Base-by-base conservation (phyloP, 2,329 filamentous ascomycete species). In the Tolypocladium ophioglossoides region DNA sequence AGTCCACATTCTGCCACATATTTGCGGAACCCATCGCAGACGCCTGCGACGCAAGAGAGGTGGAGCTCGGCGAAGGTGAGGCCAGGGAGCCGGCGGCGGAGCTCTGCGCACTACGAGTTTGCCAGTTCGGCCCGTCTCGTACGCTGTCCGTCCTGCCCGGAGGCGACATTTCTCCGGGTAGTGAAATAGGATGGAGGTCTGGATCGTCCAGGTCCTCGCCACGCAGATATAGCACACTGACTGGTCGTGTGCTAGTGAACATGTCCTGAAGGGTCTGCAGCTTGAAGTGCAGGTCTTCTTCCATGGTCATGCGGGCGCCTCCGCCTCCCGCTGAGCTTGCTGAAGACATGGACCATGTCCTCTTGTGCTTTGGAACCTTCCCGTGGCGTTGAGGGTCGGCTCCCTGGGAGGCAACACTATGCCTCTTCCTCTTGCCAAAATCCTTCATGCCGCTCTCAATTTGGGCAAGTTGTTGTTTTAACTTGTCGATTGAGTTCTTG, bases 331-430 rank as follows among this genome's bases (percentile, higher is more conserved):
- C 78, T 3, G 84, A 87, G 64, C 83, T 84, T 35, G 81, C 74
- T 7, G 92, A 96, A 27, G 90, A 91, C 79, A 95, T 89, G 11
- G 92, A 96, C 91, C 91, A 96, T 0, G 91, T 95, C 56, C 92
- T 79, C 71, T 95, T 95, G 72, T 96, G 91, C 70, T 96, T 96
- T 27, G 83, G 81, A 1, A 88, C 82, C 68, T 96, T 96, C n/a
- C 87, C 87, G 3, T 87, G 84, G 54, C 89, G 77, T 67, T 84
- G 72, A 65, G 74, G 61, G 58, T 77, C 70, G 59, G 74, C 74
- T 6, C 62, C 60, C 60, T 79, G 80, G n/a, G 70, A 63, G 2
- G 69, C 72, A 2, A 74, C 77, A 9, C 74, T 74, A 41, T 78
- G 72, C 47, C 81, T 74, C 68, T 86, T 86, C 53, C 84, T 74